phyloP scores from a whole-genome alignment of 1,284 basidiomycete species.

The Fistulina hepatica region DNA sequence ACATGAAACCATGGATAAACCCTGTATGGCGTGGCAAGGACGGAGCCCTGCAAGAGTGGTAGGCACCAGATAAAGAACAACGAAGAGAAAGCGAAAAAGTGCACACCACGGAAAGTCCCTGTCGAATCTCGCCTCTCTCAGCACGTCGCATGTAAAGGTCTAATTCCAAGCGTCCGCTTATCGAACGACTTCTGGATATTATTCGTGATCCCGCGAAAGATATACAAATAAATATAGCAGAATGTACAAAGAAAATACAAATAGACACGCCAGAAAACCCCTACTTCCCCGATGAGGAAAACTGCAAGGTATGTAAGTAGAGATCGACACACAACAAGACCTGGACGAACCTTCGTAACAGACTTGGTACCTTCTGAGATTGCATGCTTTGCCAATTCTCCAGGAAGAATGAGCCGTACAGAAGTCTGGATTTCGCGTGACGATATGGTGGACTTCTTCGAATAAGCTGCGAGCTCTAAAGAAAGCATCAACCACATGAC shows the following conservation, averaged over 20 bases:
- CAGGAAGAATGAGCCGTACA: conserved; percentile 84
- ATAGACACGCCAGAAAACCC: too few relatives aligned
- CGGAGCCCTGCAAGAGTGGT: conserved; percentile 46
- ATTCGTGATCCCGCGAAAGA: too few relatives aligned
- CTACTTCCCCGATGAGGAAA: neutral
- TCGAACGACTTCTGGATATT: too few relatives aligned
- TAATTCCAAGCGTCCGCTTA: too few relatives aligned
- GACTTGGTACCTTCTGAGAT: conserved; percentile 55
- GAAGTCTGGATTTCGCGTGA: conserved; percentile 90
- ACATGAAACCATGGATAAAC: conserved; percentile 43
- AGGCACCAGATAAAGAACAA: too few relatives aligned
- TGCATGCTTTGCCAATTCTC: conserved; percentile 75
- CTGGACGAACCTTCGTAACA: neutral
- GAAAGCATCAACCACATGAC: conserved; percentile 2
- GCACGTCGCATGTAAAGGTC: too few relatives aligned
- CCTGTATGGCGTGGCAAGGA: conserved; percentile 41
- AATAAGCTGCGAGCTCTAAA: conserved; percentile 80
- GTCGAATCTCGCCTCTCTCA: too few relatives aligned
- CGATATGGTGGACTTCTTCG: conserved; percentile 90
- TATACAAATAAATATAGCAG: too few relatives aligned
- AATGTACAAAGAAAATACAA: too few relatives aligned
- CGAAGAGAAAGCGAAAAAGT: too few relatives aligned
- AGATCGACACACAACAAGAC: neutral
- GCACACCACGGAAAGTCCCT: too few relatives aligned
- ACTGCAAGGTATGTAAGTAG: neutral